A percentile compares a stretch with the other conserved stretches of the same genome.
Conservation (phyloP, 139 green algal genomes). For the Tetradesmus lagerheimii region DNA sequence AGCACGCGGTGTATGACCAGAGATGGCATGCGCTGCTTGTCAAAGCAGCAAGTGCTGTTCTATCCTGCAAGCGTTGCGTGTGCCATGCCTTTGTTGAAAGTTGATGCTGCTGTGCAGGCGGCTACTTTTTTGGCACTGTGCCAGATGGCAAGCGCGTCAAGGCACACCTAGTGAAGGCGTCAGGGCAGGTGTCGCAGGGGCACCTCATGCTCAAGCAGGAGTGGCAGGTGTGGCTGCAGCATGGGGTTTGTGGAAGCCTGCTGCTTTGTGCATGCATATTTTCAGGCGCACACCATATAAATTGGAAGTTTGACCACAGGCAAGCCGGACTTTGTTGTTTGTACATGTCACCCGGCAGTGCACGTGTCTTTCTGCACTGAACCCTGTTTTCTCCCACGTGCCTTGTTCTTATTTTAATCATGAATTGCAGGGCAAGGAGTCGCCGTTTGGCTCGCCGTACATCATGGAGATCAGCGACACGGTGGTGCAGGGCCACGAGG, state of each 20-base stretch:
- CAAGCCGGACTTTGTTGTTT: too few species aligned
- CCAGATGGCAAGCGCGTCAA: conserved; percentile 82
- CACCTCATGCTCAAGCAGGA: conserved; percentile 76
- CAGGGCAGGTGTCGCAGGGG: conserved; percentile 42
- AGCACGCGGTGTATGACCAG: too few species aligned
- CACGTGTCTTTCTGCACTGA: too few species aligned
- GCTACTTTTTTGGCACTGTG: conserved; percentile 89
- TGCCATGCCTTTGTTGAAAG: not conserved
- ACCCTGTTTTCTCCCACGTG: not conserved
- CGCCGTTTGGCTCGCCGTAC: conserved; percentile 30
- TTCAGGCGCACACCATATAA: too few species aligned
- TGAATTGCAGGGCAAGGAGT: not conserved
- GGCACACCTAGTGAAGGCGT: conserved; percentile 48
- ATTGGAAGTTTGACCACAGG: too few species aligned
- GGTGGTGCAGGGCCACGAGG: conserved; percentile 46
- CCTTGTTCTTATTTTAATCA: not conserved
- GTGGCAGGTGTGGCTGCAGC: conserved; percentile 65
- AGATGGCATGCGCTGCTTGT: not conserved
- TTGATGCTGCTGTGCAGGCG: conserved; percentile 61
- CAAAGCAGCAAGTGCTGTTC: not conserved
- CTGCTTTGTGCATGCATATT: too few species aligned
- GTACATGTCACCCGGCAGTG: too few species aligned
- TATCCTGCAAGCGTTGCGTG: not conserved
- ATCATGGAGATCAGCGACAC: conserved; percentile 35
- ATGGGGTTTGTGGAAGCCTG: too few species aligned